A percentile compares a stretch with the other conserved stretches of the same genome.
phyloP scores from a whole-genome alignment of 2,329 filamentous ascomycete species.

The Aspergillus glaucus region DNA sequence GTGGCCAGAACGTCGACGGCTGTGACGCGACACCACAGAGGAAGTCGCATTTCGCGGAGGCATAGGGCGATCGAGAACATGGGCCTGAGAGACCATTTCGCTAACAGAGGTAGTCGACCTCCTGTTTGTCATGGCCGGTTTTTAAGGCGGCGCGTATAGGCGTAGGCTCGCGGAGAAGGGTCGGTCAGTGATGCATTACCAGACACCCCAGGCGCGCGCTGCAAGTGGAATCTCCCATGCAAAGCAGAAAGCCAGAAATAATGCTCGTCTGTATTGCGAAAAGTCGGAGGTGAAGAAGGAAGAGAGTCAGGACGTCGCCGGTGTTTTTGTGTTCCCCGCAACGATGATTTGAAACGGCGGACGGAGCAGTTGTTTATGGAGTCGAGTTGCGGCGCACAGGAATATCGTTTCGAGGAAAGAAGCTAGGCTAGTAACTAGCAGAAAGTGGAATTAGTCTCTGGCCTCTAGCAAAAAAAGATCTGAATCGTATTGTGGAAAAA shows the following conservation, averaged over 20 bases:
- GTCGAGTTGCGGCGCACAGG: background rate
- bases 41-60: constrained; percentile 54
- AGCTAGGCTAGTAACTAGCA: background rate
- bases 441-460: background rate
- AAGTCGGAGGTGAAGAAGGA: background rate
- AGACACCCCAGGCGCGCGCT: constrained; percentile 5
- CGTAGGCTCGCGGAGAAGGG: background rate
- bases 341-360: constrained; percentile 1
- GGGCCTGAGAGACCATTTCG: constrained; percentile 39
- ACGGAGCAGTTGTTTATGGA: background rate
- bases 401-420: background rate
- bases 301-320: background rate
- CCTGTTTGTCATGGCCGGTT: constrained; percentile 14
- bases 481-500: background rate
- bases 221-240: background rate
- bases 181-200: background rate
- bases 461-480: background rate
- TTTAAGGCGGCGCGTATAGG: background rate
- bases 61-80: constrained; percentile 47
- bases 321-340: constrained; percentile 2
- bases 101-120: constrained; percentile 3
- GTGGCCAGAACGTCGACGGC: constrained; percentile 68
- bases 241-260: background rate
- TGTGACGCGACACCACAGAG: constrained; percentile 59
- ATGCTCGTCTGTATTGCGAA: background rate